A percentile compares a stretch with the other conserved stretches of the same genome.
These are phyloP conservation scores for Phytophthora sp. DNA, from an alignment of 352 stramenopile species.

Conservation along the genomic window DNA sequence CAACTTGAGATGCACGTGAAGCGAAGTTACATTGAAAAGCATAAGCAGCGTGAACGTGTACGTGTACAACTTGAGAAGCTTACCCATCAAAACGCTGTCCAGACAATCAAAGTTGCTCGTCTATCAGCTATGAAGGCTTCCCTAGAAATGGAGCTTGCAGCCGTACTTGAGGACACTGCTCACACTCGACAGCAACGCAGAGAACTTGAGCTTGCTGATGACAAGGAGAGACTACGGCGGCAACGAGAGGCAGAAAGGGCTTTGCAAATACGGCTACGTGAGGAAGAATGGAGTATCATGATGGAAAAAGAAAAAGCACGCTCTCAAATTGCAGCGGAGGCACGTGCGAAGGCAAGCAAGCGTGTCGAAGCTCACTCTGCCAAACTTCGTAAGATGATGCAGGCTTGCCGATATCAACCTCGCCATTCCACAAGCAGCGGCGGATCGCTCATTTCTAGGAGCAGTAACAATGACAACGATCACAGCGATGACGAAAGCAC, in stretches of 20 bases:
- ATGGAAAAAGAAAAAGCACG: constrained; percentile 57
- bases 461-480: constrained; percentile 26
- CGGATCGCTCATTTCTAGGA: background rate
- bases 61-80: constrained; percentile 26
- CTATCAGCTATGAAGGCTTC: constrained; percentile 35
- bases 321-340: constrained; percentile 48
- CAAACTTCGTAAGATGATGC: constrained; percentile 41
- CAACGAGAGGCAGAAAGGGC: constrained; percentile 58
- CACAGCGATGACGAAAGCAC: constrained; percentile 20
- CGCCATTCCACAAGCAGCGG: constrained; percentile 4
- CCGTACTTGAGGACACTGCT: constrained; percentile 29
- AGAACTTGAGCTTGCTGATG: constrained; percentile 50
- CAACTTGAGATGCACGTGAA: constrained; percentile 43
- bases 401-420: constrained; percentile 25
- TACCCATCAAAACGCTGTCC: constrained; percentile 15
- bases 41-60: constrained; percentile 37
- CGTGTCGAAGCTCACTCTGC: constrained; percentile 39
- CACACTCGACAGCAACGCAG: constrained; percentile 36
- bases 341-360: constrained; percentile 51
- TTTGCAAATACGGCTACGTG: constrained; percentile 44
- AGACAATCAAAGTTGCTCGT: constrained; percentile 28
- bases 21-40: constrained; percentile 27
- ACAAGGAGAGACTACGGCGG: constrained; percentile 44
- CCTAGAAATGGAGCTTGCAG: constrained; percentile 41
- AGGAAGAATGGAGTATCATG: constrained; percentile 58